Conservation (phyloP, 176 grass and related monocot genomes). For the Alopecurus myosuroides region DNA sequence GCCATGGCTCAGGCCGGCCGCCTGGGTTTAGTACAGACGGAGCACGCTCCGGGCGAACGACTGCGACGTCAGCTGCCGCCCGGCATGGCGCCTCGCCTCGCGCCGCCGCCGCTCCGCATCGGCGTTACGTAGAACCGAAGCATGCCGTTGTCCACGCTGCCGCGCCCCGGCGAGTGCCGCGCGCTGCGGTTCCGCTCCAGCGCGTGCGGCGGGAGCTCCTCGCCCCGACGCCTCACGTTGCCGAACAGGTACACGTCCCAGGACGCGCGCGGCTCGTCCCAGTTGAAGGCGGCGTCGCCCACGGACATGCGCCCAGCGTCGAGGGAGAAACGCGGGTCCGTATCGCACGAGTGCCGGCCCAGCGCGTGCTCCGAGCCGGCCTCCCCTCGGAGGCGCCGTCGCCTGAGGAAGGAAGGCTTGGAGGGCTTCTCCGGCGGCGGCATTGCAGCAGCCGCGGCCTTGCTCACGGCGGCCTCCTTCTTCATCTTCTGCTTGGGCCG, state of each 20-base stretch:
- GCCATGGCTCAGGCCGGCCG: neutral
- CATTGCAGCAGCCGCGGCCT: too few species aligned
- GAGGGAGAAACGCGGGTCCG: constrained; percentile 92
- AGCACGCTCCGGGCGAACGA: constrained; percentile 81
- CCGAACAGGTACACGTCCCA: constrained; percentile 95
- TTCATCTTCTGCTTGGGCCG: too few species aligned
- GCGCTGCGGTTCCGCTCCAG: constrained; percentile 82
- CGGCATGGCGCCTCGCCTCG: constrained; percentile 8
- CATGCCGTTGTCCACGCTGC: constrained; percentile 77
- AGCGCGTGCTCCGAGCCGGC: constrained; percentile 51
- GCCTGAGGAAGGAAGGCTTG: too few species aligned
- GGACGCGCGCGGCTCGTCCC: constrained; percentile 84
- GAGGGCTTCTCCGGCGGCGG: too few species aligned
- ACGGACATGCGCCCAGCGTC: too few species aligned
- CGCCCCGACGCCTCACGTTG: constrained; percentile 29
- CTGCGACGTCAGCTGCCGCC: constrained; percentile 55
- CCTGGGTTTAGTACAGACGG: constrained; percentile 49
- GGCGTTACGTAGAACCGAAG: constrained; percentile 93
- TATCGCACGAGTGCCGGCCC: constrained; percentile 81
- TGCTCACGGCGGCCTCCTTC: too few species aligned
- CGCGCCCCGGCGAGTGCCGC: constrained; percentile 64
- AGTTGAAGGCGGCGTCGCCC: too few species aligned
- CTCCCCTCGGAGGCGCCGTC: constrained; percentile 35
- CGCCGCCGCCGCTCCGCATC: constrained; percentile 50
- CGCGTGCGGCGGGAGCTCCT: constrained; percentile 25